Evolutionary conservation across 495 filamentous ascomycete species (phyloP).

Genomic region (Tuber borchii): DNA sequence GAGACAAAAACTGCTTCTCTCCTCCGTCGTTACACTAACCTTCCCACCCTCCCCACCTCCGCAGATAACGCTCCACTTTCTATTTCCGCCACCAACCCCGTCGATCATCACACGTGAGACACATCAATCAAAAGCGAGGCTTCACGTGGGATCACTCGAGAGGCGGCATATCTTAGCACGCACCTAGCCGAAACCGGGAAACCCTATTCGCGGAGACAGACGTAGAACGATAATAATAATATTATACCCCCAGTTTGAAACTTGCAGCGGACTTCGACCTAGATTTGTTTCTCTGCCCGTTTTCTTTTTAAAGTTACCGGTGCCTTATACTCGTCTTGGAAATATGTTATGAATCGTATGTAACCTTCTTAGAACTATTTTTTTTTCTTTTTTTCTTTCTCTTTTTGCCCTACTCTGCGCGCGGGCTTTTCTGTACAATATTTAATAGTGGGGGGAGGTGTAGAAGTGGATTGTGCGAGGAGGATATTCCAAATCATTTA

Average conservation of each 20-base stretch:
- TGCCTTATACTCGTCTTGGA: not conserved
- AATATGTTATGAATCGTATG: not conserved
- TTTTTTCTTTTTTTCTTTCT: not conserved
- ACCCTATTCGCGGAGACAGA: not conserved
- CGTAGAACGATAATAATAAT: not conserved
- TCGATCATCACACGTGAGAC: not conserved
- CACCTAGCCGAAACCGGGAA: not conserved
- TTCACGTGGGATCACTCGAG: not conserved
- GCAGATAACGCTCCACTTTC: not conserved
- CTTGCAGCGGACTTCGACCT: not conserved
- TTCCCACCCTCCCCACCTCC: not conserved
- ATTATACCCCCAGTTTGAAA: not conserved
- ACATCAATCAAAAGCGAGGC: not conserved
- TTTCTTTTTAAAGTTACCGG: not conserved
- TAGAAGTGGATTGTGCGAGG: not conserved
- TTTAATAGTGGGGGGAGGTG: not conserved
- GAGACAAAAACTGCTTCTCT: not conserved
- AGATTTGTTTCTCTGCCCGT: not conserved
- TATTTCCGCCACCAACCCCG: not conserved
- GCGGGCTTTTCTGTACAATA: not conserved
- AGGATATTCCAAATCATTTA: not conserved
- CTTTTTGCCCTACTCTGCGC: not conserved
- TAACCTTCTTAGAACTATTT: not conserved
- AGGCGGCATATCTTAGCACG: not conserved
- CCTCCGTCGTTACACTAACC: not conserved